Conservation (phyloP, 305 asterid genomes). For the Fraxinus greggii region DNA sequence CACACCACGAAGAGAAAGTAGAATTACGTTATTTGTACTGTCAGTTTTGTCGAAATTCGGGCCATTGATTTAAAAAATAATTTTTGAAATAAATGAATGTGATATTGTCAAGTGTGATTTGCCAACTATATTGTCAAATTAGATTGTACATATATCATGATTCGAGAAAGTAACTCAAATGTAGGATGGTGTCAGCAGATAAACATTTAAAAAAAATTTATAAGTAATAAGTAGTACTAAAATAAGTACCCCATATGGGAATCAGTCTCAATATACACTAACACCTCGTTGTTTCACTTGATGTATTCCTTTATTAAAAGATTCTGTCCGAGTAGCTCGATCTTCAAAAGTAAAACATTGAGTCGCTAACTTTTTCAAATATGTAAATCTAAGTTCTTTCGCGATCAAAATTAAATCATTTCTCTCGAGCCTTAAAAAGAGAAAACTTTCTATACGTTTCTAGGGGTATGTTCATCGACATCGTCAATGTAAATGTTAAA, state of each 20-base stretch:
- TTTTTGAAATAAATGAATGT: too few species aligned
- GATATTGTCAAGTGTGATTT: too few species aligned
- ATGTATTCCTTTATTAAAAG: too few species aligned
- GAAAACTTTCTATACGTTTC: too few species aligned
- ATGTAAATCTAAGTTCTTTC: background rate
- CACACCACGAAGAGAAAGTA: conserved; percentile 23
- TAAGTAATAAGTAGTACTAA: background rate
- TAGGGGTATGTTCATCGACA: too few species aligned
- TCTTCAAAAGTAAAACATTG: too few species aligned
- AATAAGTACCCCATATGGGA: background rate
- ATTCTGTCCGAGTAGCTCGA: background rate
- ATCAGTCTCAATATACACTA: background rate
- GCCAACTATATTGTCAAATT: too few species aligned
- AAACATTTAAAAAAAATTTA: background rate
- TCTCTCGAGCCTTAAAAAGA: too few species aligned
- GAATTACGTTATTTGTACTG: too few species aligned
- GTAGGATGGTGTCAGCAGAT: background rate
- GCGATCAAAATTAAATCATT: background rate
- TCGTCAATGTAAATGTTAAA: background rate
- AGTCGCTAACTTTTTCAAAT: background rate
- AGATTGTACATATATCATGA: too few species aligned
- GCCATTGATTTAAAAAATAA: too few species aligned
- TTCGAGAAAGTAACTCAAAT: background rate
- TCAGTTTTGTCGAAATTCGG: too few species aligned
- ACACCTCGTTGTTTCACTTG: background rate